Evolutionary conservation across 176 grass and related monocot genomes (phyloP).

Genomic region (Hordeum marinum): DNA sequence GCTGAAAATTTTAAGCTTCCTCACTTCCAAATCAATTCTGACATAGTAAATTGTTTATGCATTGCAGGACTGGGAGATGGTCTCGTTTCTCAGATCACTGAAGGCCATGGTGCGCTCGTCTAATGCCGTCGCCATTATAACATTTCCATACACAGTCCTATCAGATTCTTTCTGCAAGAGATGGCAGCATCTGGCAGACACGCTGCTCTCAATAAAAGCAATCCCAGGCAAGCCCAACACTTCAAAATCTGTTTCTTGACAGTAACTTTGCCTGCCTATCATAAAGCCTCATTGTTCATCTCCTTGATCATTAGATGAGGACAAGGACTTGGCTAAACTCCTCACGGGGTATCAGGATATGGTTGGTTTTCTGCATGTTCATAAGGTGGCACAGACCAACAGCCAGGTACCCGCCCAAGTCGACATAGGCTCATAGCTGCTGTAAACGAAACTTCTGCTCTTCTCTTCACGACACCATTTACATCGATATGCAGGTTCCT

Average conservation of each 20-base stretch:
- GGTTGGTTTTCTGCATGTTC: conserved; percentile 88
- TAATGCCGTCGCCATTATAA: conserved; percentile 71
- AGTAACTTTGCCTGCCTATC: background rate
- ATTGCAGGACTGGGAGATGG: conserved; percentile 86
- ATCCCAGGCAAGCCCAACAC: conserved; percentile 53
- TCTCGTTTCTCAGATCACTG: conserved; percentile 81
- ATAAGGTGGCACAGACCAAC: conserved; percentile 82
- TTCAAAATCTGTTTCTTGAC: background rate
- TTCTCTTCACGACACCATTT: background rate
- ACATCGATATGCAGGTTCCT: conserved; percentile 54
- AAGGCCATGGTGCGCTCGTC: conserved; percentile 59
- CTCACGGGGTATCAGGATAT: conserved; percentile 91
- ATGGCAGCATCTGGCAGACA: conserved; percentile 94
- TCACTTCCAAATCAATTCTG: background rate
- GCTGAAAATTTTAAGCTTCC: conserved; percentile 1
- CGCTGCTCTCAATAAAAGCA: conserved; percentile 78
- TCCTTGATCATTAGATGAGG: conserved; percentile 68
- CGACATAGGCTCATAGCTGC: background rate
- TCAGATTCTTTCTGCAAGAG: conserved; percentile 72
- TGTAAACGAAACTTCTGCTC: background rate
- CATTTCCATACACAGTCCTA: conserved; percentile 63
- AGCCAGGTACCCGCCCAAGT: conserved; percentile 55
- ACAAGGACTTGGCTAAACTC: conserved; percentile 81
- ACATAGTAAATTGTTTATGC: background rate
- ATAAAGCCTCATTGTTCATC: background rate